phyloP scores from a whole-genome alignment of 345 rosid genomes.

The Ricinus communis region DNA sequence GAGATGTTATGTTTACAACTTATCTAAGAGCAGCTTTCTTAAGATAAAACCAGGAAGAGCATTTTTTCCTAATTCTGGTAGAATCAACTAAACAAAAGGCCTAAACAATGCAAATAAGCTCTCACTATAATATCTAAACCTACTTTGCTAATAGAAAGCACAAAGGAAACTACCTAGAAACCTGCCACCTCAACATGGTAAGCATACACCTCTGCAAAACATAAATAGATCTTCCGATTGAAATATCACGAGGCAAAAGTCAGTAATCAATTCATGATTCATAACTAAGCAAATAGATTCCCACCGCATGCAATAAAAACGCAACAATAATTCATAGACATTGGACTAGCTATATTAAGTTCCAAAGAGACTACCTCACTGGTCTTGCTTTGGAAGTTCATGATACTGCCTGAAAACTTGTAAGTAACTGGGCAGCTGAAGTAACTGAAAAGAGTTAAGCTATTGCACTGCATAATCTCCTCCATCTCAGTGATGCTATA shows the following conservation, averaged over 20 bases:
- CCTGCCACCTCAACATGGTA: background rate
- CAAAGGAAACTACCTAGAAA: background rate
- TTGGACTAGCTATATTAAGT: background rate
- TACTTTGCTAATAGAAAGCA: too few relatives aligned
- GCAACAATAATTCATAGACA: background rate
- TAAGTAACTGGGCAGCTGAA: conserved; percentile 17
- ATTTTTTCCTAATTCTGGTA: too few relatives aligned
- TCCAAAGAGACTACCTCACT: conserved; percentile 29
- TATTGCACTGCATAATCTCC: conserved; percentile 24
- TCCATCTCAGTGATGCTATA: conserved; percentile 34
- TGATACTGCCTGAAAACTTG: conserved; percentile 18
- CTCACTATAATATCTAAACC: too few relatives aligned
- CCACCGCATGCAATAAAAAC: background rate
- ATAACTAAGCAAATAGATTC: background rate
- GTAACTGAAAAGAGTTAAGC: conserved; percentile 20
- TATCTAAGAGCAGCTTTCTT: too few relatives aligned
- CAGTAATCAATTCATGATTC: background rate
- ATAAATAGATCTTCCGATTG: background rate
- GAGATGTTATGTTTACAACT: too few relatives aligned
- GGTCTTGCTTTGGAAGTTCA: conserved; percentile 26
- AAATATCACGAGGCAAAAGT: background rate
- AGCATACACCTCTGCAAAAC: background rate
- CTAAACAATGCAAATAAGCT: too few relatives aligned
- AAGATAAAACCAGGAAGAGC: too few relatives aligned
- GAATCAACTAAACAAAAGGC: too few relatives aligned